Evolutionary conservation across 2,329 filamentous ascomycete species (phyloP).

Genomic region (Venturia pyrina): DNA sequence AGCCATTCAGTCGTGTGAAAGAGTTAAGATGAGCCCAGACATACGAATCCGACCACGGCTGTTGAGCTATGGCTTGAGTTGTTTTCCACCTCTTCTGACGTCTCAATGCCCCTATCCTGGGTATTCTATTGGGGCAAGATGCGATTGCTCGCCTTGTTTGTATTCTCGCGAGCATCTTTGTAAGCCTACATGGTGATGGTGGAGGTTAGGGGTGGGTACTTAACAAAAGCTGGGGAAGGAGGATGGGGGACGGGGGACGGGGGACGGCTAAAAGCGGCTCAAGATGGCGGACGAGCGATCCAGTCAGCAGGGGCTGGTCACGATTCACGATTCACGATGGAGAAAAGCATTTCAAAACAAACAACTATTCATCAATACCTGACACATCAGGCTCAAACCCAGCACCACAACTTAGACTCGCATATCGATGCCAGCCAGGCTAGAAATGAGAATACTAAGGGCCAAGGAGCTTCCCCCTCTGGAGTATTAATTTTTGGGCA

Average conservation of each 20-base stretch:
- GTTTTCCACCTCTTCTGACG: conserved; percentile 33
- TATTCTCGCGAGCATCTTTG: neutral
- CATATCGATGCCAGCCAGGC: too few relatives aligned
- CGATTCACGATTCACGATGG: neutral
- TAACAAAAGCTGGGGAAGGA: neutral
- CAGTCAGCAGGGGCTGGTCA: neutral
- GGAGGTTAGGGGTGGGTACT: neutral
- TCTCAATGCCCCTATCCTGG: neutral
- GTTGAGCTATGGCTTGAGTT: conserved; percentile 42
- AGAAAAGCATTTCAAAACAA: neutral
- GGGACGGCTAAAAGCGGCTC: neutral
- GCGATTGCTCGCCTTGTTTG: neutral
- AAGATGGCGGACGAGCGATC: neutral
- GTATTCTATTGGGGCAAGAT: neutral
- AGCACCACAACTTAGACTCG: too few relatives aligned
- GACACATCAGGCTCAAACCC: too few relatives aligned
- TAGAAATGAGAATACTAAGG: too few relatives aligned
- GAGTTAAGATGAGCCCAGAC: conserved; percentile 15
- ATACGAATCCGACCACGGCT: conserved; percentile 50
- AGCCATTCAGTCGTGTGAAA: neutral
- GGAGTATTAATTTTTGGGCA: too few relatives aligned
- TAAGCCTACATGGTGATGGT: neutral
- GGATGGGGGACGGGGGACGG: too few relatives aligned
- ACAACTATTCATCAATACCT: too few relatives aligned
- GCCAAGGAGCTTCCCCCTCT: too few relatives aligned